Conservation (phyloP, 192 early-diverging fungal species). For the Phycomyces blakesleeanus region DNA sequence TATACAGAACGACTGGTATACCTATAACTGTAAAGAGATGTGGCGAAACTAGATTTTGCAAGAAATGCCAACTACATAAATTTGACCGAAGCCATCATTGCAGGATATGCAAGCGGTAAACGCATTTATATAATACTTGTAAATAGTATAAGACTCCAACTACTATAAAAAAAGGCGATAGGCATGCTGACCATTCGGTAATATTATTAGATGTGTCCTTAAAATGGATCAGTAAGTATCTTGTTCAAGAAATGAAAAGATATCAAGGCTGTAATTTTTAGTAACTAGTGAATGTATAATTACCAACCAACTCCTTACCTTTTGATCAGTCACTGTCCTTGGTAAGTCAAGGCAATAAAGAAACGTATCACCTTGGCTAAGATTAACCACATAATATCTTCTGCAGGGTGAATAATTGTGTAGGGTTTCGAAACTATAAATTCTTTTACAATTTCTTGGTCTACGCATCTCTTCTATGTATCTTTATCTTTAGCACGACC, state of each 20-base stretch:
- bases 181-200: too few species aligned
- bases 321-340: constrained; percentile 33
- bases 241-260: not conserved
- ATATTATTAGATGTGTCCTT: constrained; percentile 30
- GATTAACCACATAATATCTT: not conserved
- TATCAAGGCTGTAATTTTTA: not conserved
- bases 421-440: constrained; percentile 40
- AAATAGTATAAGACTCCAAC: too few species aligned
- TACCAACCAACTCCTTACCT: not conserved
- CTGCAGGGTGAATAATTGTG: constrained; percentile 36
- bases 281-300: too few species aligned
- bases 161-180: too few species aligned
- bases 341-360: constrained; percentile 12
- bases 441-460: constrained; percentile 46
- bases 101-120: constrained; percentile 32
- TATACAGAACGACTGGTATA: not conserved
- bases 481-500: constrained; percentile 37
- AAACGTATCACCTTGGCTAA: not conserved
- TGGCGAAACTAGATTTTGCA: constrained; percentile 31
- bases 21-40: constrained; percentile 29
- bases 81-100: constrained; percentile 37
- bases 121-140: not conserved
- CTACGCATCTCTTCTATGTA: constrained; percentile 36
- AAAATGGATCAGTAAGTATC: constrained; percentile 42
- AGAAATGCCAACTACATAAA: constrained; percentile 34